Evolutionary conservation across 2,329 filamentous ascomycete species (phyloP), one percentile per base, ranked within the genome.

Genomic region (Coniochaeta prunicola): DNA sequence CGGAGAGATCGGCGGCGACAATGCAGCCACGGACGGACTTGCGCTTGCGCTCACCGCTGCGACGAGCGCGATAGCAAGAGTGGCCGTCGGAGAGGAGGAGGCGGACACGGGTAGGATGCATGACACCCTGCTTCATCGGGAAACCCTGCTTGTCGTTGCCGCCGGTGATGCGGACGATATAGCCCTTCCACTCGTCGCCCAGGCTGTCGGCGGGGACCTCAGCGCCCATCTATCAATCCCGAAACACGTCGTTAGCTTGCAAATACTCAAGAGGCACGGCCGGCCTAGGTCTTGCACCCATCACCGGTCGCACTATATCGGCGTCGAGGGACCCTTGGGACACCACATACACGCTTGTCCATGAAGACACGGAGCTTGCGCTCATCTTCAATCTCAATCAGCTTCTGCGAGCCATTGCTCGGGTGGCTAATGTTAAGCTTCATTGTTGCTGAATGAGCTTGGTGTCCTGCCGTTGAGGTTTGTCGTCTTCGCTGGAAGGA

Each of bases 111-210:
- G 91, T 94, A 73, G 94, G 92, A 80, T 96, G 90, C 86, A 99
- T 93, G 78, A 96, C 90, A 86, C 94, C 94, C 89, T 99, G 96
- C 92, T 99, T 99, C 94, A 99, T 99, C 72, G 94, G 94, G 88
- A 99, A 99, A 84, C 94, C 94, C 86, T 99, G 96, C 91, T 99
- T 99, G 90, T 99, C 94, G 90, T 99, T 99, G 77, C 96, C 94
- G 76, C 94, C 96, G 73, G 94, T 99, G 84, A 99, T 97, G 78
- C 87, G 89, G 89, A 99, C 92, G 84, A 99, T 88, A 86, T 99
- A 99, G 80, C 94, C 94, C 87, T 97, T 97, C 90, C 96, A 99
- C 83, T 99, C 94, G 76, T 97, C 92, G 75, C 94, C 94, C 74
- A 99, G 86, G 76, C 88, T 89, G 83, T 99, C 96, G 74, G 89